These are phyloP conservation scores for Coemansia sp. DNA, from an alignment of 192 early-diverging fungal species.

Conservation along the genomic window DNA sequence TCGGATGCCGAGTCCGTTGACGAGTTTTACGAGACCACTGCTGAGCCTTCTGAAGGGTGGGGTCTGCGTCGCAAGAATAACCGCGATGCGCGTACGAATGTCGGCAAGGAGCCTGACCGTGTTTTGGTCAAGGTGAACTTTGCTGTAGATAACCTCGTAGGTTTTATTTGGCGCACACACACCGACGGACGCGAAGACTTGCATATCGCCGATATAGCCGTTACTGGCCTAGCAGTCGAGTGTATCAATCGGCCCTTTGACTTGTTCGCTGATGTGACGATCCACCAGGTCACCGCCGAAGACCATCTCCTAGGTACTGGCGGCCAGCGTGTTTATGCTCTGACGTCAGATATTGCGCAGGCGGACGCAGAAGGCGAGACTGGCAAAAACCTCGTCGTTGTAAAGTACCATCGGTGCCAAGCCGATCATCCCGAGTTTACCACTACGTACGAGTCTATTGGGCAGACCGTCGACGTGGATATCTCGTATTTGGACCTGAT, in stretches of 20 bases:
- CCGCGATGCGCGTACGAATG: conserved; percentile 10
- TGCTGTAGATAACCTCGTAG: conserved; percentile 50
- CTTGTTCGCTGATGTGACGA: conserved; percentile 65
- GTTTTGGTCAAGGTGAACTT: conserved; percentile 46
- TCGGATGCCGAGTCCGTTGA: conserved; percentile 29
- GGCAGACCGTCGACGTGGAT: conserved; percentile 78
- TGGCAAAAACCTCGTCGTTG: conserved; percentile 63
- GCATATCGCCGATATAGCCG: conserved; percentile 52
- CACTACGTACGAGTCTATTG: conserved; percentile 71
- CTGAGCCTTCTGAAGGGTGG: conserved; percentile 9
- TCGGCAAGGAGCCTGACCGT: conserved; percentile 50
- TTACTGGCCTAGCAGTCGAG: conserved; percentile 69
- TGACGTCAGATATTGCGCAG: conserved; percentile 53
- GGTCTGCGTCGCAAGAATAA: conserved; percentile 35
- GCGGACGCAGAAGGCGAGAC: conserved; percentile 51
- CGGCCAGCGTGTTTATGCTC: conserved; percentile 34
- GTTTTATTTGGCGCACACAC: conserved; percentile 51
- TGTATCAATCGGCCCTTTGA: conserved; percentile 68
- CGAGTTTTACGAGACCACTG: conserved; percentile 50
- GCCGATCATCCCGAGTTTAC: conserved; percentile 69
- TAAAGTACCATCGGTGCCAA: conserved; percentile 74
- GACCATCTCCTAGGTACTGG: conserved; percentile 54
- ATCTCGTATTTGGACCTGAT: conserved; percentile 78
- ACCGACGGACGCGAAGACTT: conserved; percentile 41
- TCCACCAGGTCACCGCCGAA: conserved; percentile 77